These are phyloP conservation scores for Phlyctochytrium bullatum DNA, from an alignment of 192 early-diverging fungal genomes.

Conservation along the genomic window DNA sequence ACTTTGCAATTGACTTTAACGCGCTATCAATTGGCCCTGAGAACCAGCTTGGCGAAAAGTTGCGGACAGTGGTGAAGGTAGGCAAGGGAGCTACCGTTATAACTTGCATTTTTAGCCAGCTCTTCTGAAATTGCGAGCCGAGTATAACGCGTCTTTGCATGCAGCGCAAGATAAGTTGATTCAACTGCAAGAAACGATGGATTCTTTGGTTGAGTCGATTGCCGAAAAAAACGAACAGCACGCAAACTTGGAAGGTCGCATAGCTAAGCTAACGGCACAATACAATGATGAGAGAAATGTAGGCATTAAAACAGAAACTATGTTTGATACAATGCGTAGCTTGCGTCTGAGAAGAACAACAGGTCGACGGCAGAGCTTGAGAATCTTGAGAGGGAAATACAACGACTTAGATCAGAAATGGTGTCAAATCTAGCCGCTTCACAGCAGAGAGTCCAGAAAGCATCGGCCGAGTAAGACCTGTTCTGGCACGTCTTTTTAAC, in stretches of 20 bases:
- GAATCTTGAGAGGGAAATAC: slow-evolving; percentile 37
- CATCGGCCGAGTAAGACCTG: slow-evolving; percentile 26
- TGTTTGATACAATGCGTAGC: neutral
- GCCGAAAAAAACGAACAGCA: slow-evolving; percentile 47
- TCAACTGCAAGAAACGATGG: slow-evolving; percentile 45
- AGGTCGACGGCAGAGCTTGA: slow-evolving; percentile 35
- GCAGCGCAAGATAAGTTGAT: slow-evolving; percentile 40
- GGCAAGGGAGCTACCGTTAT: neutral
- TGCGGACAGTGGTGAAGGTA: slow-evolving; percentile 40
- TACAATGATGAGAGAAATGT: slow-evolving; percentile 53
- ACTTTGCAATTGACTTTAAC: slow-evolving; percentile 24
- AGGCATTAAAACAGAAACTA: neutral
- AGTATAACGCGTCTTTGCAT: slow-evolving; percentile 36
- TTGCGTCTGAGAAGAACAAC: slow-evolving; percentile 22
- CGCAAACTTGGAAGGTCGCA: slow-evolving; percentile 26
- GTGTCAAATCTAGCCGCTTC: slow-evolving; percentile 20
- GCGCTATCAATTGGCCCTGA: slow-evolving; percentile 3
- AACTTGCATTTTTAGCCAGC: slow-evolving; percentile 31
- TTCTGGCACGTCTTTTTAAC: slow-evolving; percentile 8
- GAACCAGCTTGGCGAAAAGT: slow-evolving; percentile 16
- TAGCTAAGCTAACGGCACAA: slow-evolving; percentile 33
- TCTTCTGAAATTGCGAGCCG: slow-evolving; percentile 24
- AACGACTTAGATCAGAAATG: slow-evolving; percentile 35
- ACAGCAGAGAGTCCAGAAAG: slow-evolving; percentile 32
- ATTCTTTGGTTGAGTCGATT: slow-evolving; percentile 30